Base-by-base conservation (phyloP, 225 moss, liverwort and hornwort species). In the Asterella californica region DNA sequence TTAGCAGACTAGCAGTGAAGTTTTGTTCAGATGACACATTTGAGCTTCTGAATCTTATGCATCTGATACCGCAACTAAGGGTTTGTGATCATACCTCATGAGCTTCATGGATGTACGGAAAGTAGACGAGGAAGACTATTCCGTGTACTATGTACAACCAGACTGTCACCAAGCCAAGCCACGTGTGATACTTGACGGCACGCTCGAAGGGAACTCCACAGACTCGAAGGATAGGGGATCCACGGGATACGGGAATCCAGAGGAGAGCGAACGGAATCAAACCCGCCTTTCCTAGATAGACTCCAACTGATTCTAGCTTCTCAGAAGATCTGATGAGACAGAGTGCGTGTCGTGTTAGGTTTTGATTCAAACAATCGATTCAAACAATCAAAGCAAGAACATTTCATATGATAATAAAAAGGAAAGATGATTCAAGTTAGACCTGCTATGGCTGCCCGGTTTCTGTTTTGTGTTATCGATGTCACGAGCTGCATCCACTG, bases 201-300 rank as follows among this genome's bases (percentile, higher is more conserved):
- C 42, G 42, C 7, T 42, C 42, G 42, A 42, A 42, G 3, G 42
- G 7, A 7, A 42, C 42, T 42, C 42, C 42, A 42, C 42, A 42
- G 4, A 42, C 42, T 69, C 86, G 84, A 47, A 91, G 81, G 30
- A 93, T 84, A 0, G 89, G 76, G 1, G 93, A 91, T 32, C 87
- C 89, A 61, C 93, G 86, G 10, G 89, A 60, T 0, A 91, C 91
- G 34, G 89, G 93, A 54, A 88, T 50, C 85, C 89, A 84, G 29
- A 93, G 70, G 22, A 93, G 57, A 22, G 84, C 83, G 53, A 93
- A 22, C 0, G 91, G 85, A 49, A 90, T 82, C 54, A 80, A 22
- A 5, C 60, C 11, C 1, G 70, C 21, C 34, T 53, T 17, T 30
- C 80, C 83, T 0, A 84, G 8, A 71, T 68, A 15, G 0, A 77